Conservation (phyloP, 495 filamentous ascomycete genomes). For the Evernia prunastri region DNA sequence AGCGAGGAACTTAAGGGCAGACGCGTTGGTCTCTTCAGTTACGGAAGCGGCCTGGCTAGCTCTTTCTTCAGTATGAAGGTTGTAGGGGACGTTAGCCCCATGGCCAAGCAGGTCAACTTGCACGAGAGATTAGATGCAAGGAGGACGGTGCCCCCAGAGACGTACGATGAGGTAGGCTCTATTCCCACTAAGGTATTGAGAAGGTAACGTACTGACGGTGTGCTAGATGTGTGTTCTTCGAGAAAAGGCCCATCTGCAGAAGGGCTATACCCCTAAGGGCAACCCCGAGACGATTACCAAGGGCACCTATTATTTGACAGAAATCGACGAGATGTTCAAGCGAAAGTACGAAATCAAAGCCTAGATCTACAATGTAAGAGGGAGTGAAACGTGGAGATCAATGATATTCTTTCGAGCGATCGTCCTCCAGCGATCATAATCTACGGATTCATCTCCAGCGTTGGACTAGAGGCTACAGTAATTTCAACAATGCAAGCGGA, state of each 20-base stretch:
- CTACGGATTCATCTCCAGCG: neutral
- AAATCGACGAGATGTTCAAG: constrained; percentile 93
- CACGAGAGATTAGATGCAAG: constrained; percentile 66
- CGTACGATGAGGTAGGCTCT: constrained; percentile 72
- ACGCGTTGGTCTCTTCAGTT: constrained; percentile 87
- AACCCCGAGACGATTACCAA: constrained; percentile 66
- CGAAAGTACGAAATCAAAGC: constrained; percentile 81
- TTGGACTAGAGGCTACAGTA: neutral
- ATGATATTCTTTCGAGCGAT: neutral
- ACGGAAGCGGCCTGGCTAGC: constrained; percentile 86
- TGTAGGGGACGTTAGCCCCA: constrained; percentile 65
- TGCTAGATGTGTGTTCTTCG: constrained; percentile 86
- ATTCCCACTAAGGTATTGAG: neutral
- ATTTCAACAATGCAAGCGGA: neutral
- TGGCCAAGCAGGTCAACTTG: constrained; percentile 74
- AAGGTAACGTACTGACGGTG: constrained; percentile 18
- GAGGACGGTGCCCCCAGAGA: constrained; percentile 67
- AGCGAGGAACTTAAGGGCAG: constrained; percentile 70
- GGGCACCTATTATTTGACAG: constrained; percentile 83
- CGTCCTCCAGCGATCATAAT: neutral
- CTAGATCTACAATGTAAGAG: constrained; percentile 39
- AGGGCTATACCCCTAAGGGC: constrained; percentile 75
- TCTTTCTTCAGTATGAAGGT: constrained; percentile 86
- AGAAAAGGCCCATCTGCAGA: constrained; percentile 90
- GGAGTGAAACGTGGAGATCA: neutral